Evolutionary conservation across 805 yeast genomes (phyloP).

Genomic region (Jamesozyma lodderae): DNA sequence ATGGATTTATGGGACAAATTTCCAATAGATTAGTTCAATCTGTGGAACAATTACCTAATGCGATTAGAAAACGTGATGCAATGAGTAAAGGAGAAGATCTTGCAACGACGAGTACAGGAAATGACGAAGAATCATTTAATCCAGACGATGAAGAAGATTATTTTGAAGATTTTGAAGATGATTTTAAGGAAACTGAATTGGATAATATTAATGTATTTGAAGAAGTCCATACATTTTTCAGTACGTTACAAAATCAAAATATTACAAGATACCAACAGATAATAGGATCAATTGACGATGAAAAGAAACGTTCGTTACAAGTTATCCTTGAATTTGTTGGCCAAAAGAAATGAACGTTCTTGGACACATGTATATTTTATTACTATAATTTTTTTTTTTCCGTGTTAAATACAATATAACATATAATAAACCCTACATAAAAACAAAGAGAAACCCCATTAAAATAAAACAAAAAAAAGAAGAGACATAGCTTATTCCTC

Average conservation of each 20-base stretch:
- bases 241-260: constrained; percentile 38
- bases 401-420: background rate
- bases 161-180: constrained; percentile 55
- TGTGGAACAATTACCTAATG: constrained; percentile 58
- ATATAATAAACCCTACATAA: no score
- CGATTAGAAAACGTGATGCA: constrained; percentile 57
- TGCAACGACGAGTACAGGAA: constrained; percentile 6
- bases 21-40: constrained; percentile 43
- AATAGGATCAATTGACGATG: constrained; percentile 23
- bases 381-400: no score
- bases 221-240: constrained; percentile 50
- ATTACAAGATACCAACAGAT: constrained; percentile 37
- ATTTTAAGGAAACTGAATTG: constrained; percentile 68
- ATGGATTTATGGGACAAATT: constrained; percentile 38
- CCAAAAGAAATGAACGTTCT: constrained; percentile 5
- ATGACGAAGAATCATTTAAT: constrained; percentile 19
- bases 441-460: no score
- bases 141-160: constrained; percentile 43
- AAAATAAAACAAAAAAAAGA: no score
- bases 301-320: constrained; percentile 24
- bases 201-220: constrained; percentile 65
- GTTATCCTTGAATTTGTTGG: constrained; percentile 28
- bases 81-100: constrained; percentile 43
- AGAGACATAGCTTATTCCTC: no score
- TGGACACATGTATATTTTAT: background rate